Evolutionary conservation across 2,329 filamentous ascomycete species (phyloP), one percentile per base, ranked within the genome.

Genomic region (Neocatenulostroma microsporum): DNA sequence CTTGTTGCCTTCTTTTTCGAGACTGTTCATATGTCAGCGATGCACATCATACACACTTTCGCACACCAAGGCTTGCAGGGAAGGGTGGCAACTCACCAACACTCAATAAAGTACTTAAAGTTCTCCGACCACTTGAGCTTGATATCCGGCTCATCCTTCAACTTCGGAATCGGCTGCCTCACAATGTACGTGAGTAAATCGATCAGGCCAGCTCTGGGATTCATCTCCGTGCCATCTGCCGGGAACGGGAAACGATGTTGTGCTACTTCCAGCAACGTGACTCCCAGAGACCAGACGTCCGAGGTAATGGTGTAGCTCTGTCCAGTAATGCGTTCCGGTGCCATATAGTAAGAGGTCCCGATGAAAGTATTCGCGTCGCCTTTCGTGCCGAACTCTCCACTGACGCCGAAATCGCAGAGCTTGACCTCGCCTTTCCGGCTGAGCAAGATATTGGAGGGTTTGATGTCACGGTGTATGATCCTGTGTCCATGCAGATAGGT

Each of bases 21-120:
- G 74, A 67, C 91, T 96, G 26, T 11, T 19, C 13, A 26, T 18
- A 9, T 15, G 8, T 15, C 18, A 21, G 19, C 19, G 18, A 4
- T 5, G 15, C 7, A 17, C n/a, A n/a, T n/a, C n/a, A n/a, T n/a
- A n/a, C n/a, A n/a, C n/a, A 15, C 13, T 12, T 17, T 7, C 13
- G 28, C 5, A 6, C 4, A 4, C 23, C n/a, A 20, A 6, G 13
- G 7, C n/a, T n/a, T n/a, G n/a, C 5, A 29, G 10, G 5, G 12
- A 11, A 2, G 17, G 35, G 12, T 5, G n/a, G 7, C 29, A 13
- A 80, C 85, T 59, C 76, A 96, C 89, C 91, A 96, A 76, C 88
- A 95, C 66, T 95, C 88, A 53, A 98, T 95, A 54, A 98, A 98
- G 61, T 95, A 95, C 62, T 98, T 98, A 66, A 98, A 96, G 57